These are phyloP conservation scores for Lycium barbarum DNA, from an alignment of 257 asterid species.

Conservation along the genomic window DNA sequence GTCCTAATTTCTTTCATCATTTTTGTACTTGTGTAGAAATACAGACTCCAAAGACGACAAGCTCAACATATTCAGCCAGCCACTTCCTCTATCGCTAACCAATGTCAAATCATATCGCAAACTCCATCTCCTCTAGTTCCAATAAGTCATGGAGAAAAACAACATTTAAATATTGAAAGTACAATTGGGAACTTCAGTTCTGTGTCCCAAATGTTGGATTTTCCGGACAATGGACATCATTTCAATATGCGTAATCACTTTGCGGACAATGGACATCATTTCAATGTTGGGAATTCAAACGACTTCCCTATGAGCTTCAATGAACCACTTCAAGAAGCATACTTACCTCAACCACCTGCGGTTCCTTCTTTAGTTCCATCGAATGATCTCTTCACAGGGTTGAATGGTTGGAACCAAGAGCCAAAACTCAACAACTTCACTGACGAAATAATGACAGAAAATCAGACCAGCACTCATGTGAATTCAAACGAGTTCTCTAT, in stretches of 20 bases:
- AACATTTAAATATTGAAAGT: background rate
- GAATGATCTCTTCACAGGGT: background rate
- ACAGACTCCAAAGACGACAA: constrained; percentile 17
- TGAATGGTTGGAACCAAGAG: background rate
- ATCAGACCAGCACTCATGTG: too few relatives aligned
- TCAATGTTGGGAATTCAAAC: background rate
- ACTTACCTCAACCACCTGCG: background rate
- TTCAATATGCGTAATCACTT: background rate
- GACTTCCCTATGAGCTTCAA: background rate
- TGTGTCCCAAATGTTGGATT: background rate
- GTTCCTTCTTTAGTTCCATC: background rate
- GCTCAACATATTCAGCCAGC: constrained; percentile 5
- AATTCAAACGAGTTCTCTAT: too few relatives aligned
- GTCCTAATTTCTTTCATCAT: background rate
- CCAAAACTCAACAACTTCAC: background rate
- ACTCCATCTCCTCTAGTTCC: background rate
- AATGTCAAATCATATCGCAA: background rate
- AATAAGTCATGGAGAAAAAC: background rate
- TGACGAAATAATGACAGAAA: background rate
- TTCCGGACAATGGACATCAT: background rate
- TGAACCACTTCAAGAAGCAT: background rate
- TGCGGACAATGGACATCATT: background rate
- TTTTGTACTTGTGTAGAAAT: constrained; percentile 25
- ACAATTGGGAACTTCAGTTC: background rate
- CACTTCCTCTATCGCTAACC: background rate